Evolutionary conservation across 345 rosid genomes (phyloP).

Genomic region (Citrus reticulata): DNA sequence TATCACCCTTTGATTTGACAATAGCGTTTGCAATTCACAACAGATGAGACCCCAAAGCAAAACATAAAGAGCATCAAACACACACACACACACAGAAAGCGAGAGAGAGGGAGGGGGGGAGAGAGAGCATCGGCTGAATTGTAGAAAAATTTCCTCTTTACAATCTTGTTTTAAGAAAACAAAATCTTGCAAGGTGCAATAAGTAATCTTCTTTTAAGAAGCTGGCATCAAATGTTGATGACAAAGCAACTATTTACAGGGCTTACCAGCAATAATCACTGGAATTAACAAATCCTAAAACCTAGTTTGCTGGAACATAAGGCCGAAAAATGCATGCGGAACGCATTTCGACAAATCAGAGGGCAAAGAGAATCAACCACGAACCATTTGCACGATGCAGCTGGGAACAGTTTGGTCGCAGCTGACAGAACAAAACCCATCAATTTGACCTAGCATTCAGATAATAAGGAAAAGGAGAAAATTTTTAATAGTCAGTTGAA

Average conservation of each 20-base stretch:
- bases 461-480: neutral
- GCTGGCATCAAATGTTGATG: neutral
- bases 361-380: neutral
- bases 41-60: neutral
- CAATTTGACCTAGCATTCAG: neutral
- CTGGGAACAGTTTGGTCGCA: neutral
- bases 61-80: neutral
- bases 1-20: neutral
- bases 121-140: neutral
- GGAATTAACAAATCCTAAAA: neutral
- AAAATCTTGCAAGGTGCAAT: neutral
- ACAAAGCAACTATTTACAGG: slow-evolving; percentile 18
- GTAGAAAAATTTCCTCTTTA: neutral
- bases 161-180: neutral
- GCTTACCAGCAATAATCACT: slow-evolving; percentile 9
- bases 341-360: neutral
- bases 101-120: neutral
- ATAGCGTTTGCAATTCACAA: neutral
- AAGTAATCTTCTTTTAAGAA: neutral
- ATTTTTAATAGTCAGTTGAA: neutral
- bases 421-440: neutral
- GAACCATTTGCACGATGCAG: neutral
- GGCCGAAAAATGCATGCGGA: neutral
- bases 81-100: neutral
- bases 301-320: slow-evolving; percentile 10